phyloP scores from a whole-genome alignment of 805 yeast genomes.

The Lipomyces mesembrius region DNA sequence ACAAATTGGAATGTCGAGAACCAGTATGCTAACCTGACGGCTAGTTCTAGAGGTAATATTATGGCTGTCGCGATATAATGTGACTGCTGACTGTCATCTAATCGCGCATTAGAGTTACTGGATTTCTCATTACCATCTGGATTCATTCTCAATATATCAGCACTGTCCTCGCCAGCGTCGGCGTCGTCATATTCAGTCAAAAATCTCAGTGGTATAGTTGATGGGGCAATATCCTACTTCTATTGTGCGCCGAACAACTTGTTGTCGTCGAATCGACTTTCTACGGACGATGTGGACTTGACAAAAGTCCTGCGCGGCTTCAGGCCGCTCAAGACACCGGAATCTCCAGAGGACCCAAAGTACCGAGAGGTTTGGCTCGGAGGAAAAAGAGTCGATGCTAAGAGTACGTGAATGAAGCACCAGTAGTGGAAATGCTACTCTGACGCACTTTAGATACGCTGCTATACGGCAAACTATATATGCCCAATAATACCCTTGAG shows the following conservation, averaged over 20 bases:
- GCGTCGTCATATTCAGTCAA: slow-evolving; percentile 70
- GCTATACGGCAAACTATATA: slow-evolving; percentile 82
- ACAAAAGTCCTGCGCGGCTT: slow-evolving; percentile 76
- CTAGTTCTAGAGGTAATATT: slow-evolving; percentile 61
- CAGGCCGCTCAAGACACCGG: slow-evolving; percentile 57
- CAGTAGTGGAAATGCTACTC: not conserved
- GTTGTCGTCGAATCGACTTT: slow-evolving; percentile 17
- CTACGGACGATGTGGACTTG: slow-evolving; percentile 51
- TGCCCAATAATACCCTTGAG: slow-evolving; percentile 85
- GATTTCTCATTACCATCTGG: slow-evolving; percentile 77
- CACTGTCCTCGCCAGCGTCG: slow-evolving; percentile 69
- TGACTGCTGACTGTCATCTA: not conserved
- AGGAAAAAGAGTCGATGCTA: slow-evolving; percentile 41
- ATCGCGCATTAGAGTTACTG: slow-evolving; percentile 52
- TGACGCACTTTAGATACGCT: slow-evolving; percentile 48
- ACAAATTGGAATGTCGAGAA: slow-evolving; percentile 83
- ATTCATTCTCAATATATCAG: slow-evolving; percentile 64
- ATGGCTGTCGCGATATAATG: not conserved
- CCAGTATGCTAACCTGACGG: slow-evolving; percentile 72
- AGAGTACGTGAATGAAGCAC: slow-evolving; percentile 19
- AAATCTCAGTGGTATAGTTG: slow-evolving; percentile 50
- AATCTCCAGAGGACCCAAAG: slow-evolving; percentile 39
- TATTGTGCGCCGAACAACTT: slow-evolving; percentile 58
- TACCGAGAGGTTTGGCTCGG: slow-evolving; percentile 42
- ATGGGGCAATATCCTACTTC: slow-evolving; percentile 83